Evolutionary conservation across 495 filamentous ascomycete genomes (phyloP).

Genomic region (Hypoxylon fragiforme): DNA sequence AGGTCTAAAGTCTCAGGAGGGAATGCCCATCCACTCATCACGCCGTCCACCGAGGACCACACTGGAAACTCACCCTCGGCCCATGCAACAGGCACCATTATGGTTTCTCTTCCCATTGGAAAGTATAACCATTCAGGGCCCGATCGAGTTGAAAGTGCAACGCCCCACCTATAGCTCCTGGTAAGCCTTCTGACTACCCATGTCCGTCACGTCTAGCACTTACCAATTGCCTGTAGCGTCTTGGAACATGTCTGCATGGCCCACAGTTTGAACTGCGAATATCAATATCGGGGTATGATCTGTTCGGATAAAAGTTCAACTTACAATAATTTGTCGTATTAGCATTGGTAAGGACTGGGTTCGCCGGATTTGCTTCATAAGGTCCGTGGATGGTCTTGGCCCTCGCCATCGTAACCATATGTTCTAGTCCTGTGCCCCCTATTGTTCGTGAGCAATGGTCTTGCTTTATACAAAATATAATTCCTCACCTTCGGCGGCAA

Average conservation of each 20-base stretch:
- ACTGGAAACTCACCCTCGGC: conserved; percentile 43
- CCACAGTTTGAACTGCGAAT: conserved; percentile 52
- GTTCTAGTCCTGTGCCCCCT: conserved; percentile 60
- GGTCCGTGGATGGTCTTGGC: conserved; percentile 56
- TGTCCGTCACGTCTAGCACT: conserved; percentile 1
- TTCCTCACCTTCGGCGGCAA: conserved; percentile 61
- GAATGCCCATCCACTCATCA: conserved; percentile 49
- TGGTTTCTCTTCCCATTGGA: conserved; percentile 64
- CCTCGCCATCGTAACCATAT: conserved; percentile 57
- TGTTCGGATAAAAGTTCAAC: neutral
- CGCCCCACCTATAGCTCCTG: conserved; percentile 40
- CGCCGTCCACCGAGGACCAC: conserved; percentile 48
- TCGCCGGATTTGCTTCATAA: conserved; percentile 54
- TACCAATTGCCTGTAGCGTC: conserved; percentile 59
- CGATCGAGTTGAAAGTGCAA: conserved; percentile 52
- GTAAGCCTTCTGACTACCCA: too few relatives aligned
- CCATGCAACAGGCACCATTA: conserved; percentile 60
- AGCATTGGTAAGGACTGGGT: conserved; percentile 59
- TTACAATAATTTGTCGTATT: conserved; percentile 53
- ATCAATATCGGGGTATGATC: neutral
- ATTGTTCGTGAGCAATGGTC: neutral
- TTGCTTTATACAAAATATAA: neutral
- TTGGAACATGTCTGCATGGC: conserved; percentile 56
- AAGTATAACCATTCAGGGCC: conserved; percentile 51
- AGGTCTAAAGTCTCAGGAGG: conserved; percentile 36